Base-by-base conservation (phyloP, 2,329 filamentous ascomycete species). In the Sporothrix globosa region DNA sequence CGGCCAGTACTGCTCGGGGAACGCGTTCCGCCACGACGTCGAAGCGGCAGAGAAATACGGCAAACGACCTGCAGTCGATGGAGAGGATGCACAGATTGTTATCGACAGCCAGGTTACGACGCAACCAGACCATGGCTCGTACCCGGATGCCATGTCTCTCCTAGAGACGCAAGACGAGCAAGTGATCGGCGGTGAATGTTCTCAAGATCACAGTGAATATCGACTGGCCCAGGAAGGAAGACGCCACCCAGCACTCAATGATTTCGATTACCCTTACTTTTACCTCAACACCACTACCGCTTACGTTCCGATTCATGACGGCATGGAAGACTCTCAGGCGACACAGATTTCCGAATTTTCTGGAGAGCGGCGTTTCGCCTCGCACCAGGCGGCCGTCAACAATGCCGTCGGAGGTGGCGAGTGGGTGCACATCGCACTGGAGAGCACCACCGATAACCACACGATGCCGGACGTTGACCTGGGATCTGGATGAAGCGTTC, bases 21-120 rank as follows among this genome's bases (percentile, higher is more conserved):
- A 82, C 0, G 73, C 73, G 0, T 96, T 95, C 76, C 80, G 81
- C 0, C 89, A 95, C 75, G 92, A 97, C 17, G 17, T 46, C 0
- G 71, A 72, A 21, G 68, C 68, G 10, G 70, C 68, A 30, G 17
- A 61, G n/a, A 63, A 44, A 27, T 67, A 60, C 11, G 41, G 34
- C 50, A 56, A 4, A 6, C 34, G 39, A 34, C 21, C 19, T 14
- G 41, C 4, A 27, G 0, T 17, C 9, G 69, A 30, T 0, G 46
- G 30, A 6, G 48, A 65, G 3, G 50, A 69, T 19, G 53, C n/a
- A 7, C 65, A 63, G 19, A 30, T 30, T 30, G 41, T 69, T 2
- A 19, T 52, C 2, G 68, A 70, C 53, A 73, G 69, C 41, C 72
- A 72, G 21, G 65, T 41, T 3, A 70, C 65, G 6, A 68, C 66